phyloP scores from a whole-genome alignment of 306 rosid species.

The Quercus berberidifolia region DNA sequence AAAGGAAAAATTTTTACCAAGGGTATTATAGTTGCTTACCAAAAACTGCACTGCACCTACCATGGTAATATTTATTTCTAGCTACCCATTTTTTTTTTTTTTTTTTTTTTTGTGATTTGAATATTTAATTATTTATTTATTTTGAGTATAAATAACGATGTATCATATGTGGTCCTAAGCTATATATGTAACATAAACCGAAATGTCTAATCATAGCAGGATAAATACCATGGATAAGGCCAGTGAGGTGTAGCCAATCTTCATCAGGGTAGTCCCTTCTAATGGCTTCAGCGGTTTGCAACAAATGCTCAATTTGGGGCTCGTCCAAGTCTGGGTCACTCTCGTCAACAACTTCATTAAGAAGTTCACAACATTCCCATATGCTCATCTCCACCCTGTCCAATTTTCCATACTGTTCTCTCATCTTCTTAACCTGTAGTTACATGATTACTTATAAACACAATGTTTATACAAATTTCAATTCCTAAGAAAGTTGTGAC shows the following conservation, averaged over 20 bases:
- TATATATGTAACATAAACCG: no score
- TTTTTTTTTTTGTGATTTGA: no score
- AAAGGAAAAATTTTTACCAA: no score
- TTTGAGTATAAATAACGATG: no score
- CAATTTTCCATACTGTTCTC: constrained; percentile 59
- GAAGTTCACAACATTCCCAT: constrained; percentile 85
- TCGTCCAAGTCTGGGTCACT: constrained; percentile 88
- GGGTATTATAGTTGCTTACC: no score
- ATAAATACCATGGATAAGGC: constrained; percentile 70
- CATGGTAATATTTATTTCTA: no score
- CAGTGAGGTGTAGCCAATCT: constrained; percentile 82
- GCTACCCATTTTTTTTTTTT: no score
- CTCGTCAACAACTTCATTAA: constrained; percentile 78
- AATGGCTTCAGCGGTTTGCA: constrained; percentile 83
- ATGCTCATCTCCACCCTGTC: constrained; percentile 75
- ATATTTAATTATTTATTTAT: no score
- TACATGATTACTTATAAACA: background rate
- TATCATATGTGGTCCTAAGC: no score
- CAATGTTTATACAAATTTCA: background rate
- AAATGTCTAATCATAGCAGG: no score
- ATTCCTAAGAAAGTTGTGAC: background rate
- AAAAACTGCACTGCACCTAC: no score
- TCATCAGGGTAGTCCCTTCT: constrained; percentile 69
- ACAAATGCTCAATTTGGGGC: constrained; percentile 75
- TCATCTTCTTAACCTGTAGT: constrained; percentile 66